These are phyloP conservation scores for Hanseniaspora osmophila DNA, from an alignment of 805 yeast species.

Conservation along the genomic window DNA sequence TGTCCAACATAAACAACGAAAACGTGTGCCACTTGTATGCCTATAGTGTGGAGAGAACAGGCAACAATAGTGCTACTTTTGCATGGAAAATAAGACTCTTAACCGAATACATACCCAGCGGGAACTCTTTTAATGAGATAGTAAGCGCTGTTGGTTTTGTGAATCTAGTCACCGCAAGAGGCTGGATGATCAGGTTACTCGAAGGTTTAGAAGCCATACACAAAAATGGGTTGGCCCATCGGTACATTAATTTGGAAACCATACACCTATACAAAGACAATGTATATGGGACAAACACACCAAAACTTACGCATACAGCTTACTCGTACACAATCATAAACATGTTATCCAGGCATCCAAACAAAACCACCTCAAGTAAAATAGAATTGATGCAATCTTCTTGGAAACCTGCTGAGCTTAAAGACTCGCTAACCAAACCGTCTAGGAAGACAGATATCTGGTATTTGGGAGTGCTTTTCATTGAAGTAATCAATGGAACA, in stretches of 20 bases:
- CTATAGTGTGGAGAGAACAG: conserved; percentile 50
- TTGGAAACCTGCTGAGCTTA: conserved; percentile 75
- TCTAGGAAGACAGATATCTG: conserved; percentile 83
- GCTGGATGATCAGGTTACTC: conserved; percentile 76
- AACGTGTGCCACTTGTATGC: conserved; percentile 56
- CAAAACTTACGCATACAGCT: conserved; percentile 47
- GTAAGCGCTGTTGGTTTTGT: conserved; percentile 53
- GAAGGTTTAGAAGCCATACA: conserved; percentile 79
- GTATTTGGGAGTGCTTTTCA: conserved; percentile 74
- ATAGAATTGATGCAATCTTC: conserved; percentile 12
- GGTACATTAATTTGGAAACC: conserved; percentile 46
- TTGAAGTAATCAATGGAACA: conserved; percentile 49
- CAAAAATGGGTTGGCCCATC: conserved; percentile 72
- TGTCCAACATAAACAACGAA: conserved; percentile 46
- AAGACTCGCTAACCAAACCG: conserved; percentile 29
- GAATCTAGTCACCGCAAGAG: conserved; percentile 62
- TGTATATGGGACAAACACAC: conserved; percentile 39
- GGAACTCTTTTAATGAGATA: conserved; percentile 49
- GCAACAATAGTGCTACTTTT: conserved; percentile 21
- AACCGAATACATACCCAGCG: conserved; percentile 41
- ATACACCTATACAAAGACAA: conserved; percentile 37
- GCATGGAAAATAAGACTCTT: conserved; percentile 60
- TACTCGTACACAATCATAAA: conserved; percentile 38
- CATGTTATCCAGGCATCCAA: conserved; percentile 27
- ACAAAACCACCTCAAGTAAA: conserved; percentile 12